Percentiles rank a stretch among this genome's conserved stretches.
Evolutionary conservation across 1,284 basidiomycete genomes (phyloP).

Genomic region (Fistulinella cinereoalba): DNA sequence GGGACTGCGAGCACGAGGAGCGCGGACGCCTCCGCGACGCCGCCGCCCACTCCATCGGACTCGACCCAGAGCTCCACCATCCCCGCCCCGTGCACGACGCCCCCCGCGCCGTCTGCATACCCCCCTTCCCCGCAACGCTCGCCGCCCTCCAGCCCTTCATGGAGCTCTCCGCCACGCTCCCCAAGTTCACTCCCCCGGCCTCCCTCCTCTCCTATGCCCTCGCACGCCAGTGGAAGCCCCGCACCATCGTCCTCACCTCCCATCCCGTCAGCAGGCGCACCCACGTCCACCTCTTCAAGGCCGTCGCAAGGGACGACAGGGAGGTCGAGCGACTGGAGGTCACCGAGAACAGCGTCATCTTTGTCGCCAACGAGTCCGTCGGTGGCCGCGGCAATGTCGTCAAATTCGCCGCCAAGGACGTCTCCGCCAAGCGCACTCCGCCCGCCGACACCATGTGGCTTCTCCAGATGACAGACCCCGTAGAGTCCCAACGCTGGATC

Average conservation of each 20-base stretch:
- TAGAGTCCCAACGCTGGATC: constrained; percentile 71
- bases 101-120: constrained; percentile 29
- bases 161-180: constrained; percentile 50
- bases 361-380: constrained; percentile 66
- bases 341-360: constrained; percentile 69
- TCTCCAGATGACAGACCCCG: constrained; percentile 57
- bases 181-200: constrained; percentile 64
- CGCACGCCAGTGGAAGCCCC: constrained; percentile 67
- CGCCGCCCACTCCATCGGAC: constrained; percentile 71
- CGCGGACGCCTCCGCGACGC: constrained; percentile 67
- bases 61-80: too few relatives aligned
- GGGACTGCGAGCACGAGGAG: constrained; percentile 65
- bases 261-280: constrained; percentile 41
- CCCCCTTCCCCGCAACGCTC: constrained; percentile 58
- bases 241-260: constrained; percentile 61
- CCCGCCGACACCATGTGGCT: constrained; percentile 45
- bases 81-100: too few relatives aligned
- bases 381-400: constrained; percentile 61
- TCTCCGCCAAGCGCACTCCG: constrained; percentile 46
- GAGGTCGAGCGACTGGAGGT: constrained; percentile 73
- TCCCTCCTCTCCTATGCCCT: constrained; percentile 68
- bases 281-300: constrained; percentile 72
- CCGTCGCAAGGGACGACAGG: constrained; percentile 50
- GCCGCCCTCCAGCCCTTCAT: constrained; percentile 48
- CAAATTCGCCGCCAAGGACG: constrained; percentile 62